Evolutionary conservation across 257 asterid species (phyloP).

Genomic region (Gentiana straminea): DNA sequence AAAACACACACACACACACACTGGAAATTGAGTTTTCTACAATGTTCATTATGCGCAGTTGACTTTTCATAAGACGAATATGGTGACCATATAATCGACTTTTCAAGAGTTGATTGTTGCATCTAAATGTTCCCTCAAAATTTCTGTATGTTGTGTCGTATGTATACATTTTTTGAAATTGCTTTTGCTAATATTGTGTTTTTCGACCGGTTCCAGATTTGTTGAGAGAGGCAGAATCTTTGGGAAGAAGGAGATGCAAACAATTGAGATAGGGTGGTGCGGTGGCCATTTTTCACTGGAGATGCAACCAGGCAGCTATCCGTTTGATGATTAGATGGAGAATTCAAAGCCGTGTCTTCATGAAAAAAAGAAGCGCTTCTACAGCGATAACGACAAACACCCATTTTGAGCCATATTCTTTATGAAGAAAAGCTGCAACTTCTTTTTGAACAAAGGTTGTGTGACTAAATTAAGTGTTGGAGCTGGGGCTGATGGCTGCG

Average conservation of each 20-base stretch:
- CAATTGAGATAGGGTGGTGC: constrained; percentile 15
- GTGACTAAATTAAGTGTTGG: no score
- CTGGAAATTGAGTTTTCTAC: constrained; percentile 13
- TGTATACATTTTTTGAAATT: no score
- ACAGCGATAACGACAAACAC: no score
- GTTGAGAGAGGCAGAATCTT: constrained; percentile 48
- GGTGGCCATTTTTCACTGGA: constrained; percentile 42
- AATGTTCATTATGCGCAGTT: not conserved
- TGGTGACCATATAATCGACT: not conserved
- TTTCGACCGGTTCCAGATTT: constrained; percentile 15
- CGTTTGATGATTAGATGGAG: constrained; percentile 33
- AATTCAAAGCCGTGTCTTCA: not conserved
- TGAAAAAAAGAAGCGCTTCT: no score
- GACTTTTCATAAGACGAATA: not conserved
- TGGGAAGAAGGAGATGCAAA: constrained; percentile 17
- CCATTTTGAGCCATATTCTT: no score
- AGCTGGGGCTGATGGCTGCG: no score
- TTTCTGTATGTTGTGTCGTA: no score
- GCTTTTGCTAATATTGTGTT: no score
- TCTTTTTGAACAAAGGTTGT: no score
- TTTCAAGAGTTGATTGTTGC: not conserved
- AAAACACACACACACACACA: constrained; percentile 20
- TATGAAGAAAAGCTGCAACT: no score
- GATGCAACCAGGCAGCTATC: constrained; percentile 38
- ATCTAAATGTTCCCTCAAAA: no score